Base-by-base conservation (phyloP, 225 moss, liverwort and hornwort genomes). In the Ulota crispa region DNA sequence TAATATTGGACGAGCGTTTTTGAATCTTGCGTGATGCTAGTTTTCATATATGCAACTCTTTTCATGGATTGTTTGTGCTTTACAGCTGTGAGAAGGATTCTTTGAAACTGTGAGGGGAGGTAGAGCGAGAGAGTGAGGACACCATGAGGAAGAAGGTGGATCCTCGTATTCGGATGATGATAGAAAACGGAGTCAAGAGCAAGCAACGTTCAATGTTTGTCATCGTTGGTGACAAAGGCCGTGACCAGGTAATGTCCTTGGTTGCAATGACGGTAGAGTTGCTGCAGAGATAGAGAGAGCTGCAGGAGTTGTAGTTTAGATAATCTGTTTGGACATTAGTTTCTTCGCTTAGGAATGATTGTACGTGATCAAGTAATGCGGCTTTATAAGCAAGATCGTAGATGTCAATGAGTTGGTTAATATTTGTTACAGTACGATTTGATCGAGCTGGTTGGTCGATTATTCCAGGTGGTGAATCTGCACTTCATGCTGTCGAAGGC, bases 101-200 rank as follows among this genome's bases (percentile, higher is more conserved):
- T 52, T 52, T 60, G 31, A 28, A 76, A 52, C 70, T 30, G 27
- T 50, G 47, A 34, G 37, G 16, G 45, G 54, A 23, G 13, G 15
- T 15, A 30, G 45, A 54, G 54, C 5, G 13, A 54, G 31, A 11
- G n/a, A 72, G 65, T 36, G 73, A 57, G 57, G 71, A 4, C 70
- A 56, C 67, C 61, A 98, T 98, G 97, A 99, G 96, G 96, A 99
- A 99, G 86, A 95, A 95, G 84, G 92, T 96, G 83, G 98, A 99
- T 81, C 86, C 94, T 59, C 98, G 96, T 36, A 92, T 99, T 66
- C 93, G 98, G 62, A 93, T 93, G 61, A 81, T 99, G 92, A 90
- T 99, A 14, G 98, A 99, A 82, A 96, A 99, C 91, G 98, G 98
- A 76, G 98, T 99, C 24, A 96, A 99, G 72, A 88, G 87, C 61